phyloP scores from a whole-genome alignment of 768 basidiomycete species.

The Lentinula lateritia region DNA sequence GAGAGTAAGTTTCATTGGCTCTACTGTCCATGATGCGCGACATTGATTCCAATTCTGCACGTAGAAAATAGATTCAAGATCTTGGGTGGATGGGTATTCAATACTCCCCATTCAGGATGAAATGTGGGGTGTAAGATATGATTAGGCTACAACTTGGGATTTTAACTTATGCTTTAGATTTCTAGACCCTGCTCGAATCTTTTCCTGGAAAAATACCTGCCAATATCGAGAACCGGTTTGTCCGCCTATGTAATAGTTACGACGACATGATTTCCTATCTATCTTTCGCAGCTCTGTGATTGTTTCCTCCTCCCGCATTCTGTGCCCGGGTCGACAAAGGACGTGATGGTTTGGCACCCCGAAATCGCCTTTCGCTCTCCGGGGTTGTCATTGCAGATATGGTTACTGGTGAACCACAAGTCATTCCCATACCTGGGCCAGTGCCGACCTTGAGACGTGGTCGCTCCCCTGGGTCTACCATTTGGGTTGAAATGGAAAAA shows the following conservation, averaged over 20 bases:
- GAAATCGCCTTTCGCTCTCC: constrained; percentile 17
- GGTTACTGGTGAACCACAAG: constrained; percentile 2
- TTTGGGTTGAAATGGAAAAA: constrained; percentile 18
- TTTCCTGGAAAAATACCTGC: neutral
- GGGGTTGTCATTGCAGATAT: constrained; percentile 17
- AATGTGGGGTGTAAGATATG: constrained; percentile 24
- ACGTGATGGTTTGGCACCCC: neutral
- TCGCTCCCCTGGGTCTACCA: constrained; percentile 10
- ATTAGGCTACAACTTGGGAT: neutral
- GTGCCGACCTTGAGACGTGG: constrained; percentile 8
- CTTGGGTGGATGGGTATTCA: constrained; percentile 27
- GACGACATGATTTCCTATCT: constrained; percentile 24
- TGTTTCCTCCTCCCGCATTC: constrained; percentile 15
- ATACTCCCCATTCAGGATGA: constrained; percentile 17
- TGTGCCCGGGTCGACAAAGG: constrained; percentile 2
- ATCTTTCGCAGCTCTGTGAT: constrained; percentile 17
- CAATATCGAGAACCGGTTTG: constrained; percentile 22
- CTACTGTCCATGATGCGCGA: no score
- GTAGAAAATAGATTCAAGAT: constrained; percentile 17
- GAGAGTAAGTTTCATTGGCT: neutral
- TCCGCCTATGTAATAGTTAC: constrained; percentile 23
- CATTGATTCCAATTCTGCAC: neutral
- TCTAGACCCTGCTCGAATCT: constrained; percentile 5
- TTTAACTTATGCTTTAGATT: neutral
- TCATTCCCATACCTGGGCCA: neutral